Percentiles rank a stretch among this genome's conserved stretches.
These are phyloP conservation scores for Phycomyces nitens DNA, from an alignment of 192 early-diverging fungal genomes.

Conservation along the genomic window DNA sequence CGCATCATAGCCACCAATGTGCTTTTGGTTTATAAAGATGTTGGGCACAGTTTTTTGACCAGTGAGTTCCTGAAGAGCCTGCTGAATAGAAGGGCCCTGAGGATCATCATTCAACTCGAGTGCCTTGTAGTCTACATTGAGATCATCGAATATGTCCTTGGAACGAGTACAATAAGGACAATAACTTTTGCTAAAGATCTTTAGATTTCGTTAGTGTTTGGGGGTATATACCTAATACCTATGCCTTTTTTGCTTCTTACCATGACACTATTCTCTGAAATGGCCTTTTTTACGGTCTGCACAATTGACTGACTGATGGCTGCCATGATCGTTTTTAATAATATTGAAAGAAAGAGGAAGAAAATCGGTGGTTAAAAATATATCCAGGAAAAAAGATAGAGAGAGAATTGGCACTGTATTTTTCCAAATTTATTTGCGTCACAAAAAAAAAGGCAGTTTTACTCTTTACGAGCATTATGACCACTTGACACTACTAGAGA, in stretches of 20 bases:
- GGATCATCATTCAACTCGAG: conserved; percentile 57
- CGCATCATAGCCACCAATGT: conserved; percentile 63
- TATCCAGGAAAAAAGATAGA: too few species aligned
- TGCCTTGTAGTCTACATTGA: conserved; percentile 48
- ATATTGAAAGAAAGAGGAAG: not conserved
- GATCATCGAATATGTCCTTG: conserved; percentile 51
- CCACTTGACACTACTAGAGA: too few species aligned
- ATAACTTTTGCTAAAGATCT: conserved; percentile 75
- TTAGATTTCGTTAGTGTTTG: not conserved
- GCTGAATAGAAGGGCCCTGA: conserved; percentile 57
- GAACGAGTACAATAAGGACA: conserved; percentile 64
- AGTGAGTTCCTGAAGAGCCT: conserved; percentile 36
- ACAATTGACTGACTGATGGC: conserved; percentile 4
- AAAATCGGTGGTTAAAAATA: not conserved
- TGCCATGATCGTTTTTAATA: not conserved
- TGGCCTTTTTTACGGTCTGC: conserved; percentile 16
- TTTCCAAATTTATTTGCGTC: too few species aligned
- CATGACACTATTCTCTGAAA: conserved; percentile 21
- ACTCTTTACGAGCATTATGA: too few species aligned
- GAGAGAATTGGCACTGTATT: too few species aligned
- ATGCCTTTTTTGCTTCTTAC: not conserved
- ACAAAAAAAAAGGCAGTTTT: too few species aligned
- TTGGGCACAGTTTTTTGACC: conserved; percentile 68
- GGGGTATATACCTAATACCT: not conserved
- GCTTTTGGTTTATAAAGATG: conserved; percentile 62